Conservation (phyloP, 805 yeast genomes). For the Clavispora carvajalis region DNA sequence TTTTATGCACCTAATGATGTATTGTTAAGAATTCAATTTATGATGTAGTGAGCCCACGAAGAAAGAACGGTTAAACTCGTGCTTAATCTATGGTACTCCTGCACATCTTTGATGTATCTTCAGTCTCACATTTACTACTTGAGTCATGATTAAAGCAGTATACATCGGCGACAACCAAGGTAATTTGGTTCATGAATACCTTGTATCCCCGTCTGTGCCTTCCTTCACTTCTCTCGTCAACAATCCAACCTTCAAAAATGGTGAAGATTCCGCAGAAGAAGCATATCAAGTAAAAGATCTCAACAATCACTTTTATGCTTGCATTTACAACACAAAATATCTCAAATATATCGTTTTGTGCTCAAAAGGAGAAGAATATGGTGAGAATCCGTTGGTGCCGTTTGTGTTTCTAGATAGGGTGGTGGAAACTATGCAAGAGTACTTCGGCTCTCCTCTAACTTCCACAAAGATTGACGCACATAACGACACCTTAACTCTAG, state of each 20-base stretch:
- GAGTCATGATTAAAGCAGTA: constrained; percentile 41
- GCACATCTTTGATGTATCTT: not conserved
- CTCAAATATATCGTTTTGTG: constrained; percentile 27
- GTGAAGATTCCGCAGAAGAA: constrained; percentile 2
- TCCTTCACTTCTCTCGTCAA: constrained; percentile 23
- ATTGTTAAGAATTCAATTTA: not conserved
- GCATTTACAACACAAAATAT: constrained; percentile 18
- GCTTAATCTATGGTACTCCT: too few species aligned
- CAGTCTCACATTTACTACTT: too few species aligned
- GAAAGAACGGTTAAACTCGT: too few species aligned
- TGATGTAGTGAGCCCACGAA: too few species aligned
- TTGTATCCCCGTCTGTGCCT: constrained; percentile 27
- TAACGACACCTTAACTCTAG: constrained; percentile 61
- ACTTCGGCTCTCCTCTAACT: constrained; percentile 53
- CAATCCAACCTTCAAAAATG: constrained; percentile 10
- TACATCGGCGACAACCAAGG: constrained; percentile 35
- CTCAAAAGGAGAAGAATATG: constrained; percentile 5
- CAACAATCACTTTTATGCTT: constrained; percentile 26
- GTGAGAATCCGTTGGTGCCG: constrained; percentile 49
- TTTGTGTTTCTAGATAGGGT: constrained; percentile 47
- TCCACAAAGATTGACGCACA: constrained; percentile 60
- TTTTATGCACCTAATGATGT: not conserved
- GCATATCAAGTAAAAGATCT: constrained; percentile 20
- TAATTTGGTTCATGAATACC: constrained; percentile 33
- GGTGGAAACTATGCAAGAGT: constrained; percentile 49